Conservation (phyloP, 2,329 filamentous ascomycete genomes). For the Sarocladium brachiariae region DNA sequence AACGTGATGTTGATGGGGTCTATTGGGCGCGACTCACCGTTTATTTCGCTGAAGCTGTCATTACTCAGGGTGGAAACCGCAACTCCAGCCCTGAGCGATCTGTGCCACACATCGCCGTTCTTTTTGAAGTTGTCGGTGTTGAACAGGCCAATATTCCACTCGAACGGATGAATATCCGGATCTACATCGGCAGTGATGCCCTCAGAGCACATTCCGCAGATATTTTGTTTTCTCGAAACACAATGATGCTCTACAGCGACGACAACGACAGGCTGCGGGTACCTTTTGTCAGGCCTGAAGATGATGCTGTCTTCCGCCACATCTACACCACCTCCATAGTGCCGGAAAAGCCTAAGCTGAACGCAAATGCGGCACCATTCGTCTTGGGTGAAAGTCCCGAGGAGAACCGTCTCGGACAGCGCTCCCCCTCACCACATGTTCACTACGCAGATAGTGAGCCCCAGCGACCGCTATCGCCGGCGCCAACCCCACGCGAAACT, state of each 20-base stretch:
- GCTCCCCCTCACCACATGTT: slow-evolving; percentile 12
- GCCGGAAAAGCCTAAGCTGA: slow-evolving; percentile 51
- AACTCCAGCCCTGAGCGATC: slow-evolving; percentile 60
- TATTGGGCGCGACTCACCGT: slow-evolving; percentile 70
- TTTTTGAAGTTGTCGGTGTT: slow-evolving; percentile 65
- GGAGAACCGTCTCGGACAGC: slow-evolving; percentile 15
- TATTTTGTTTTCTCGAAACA: slow-evolving; percentile 85
- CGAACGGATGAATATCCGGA: slow-evolving; percentile 50
- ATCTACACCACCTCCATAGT: slow-evolving; percentile 57
- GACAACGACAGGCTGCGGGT: slow-evolving; percentile 83
- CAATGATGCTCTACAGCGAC: slow-evolving; percentile 78
- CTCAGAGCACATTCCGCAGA: slow-evolving; percentile 83
- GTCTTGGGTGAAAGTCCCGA: slow-evolving; percentile 28
- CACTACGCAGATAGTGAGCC: slow-evolving; percentile 18
- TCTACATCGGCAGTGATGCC: slow-evolving; percentile 86
- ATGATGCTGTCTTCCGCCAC: slow-evolving; percentile 72
- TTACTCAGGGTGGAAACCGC: slow-evolving; percentile 67
- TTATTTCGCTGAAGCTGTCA: slow-evolving; percentile 85
- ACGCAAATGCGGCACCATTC: slow-evolving; percentile 42
- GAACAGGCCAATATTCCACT: slow-evolving; percentile 30
- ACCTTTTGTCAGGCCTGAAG: slow-evolving; percentile 86
- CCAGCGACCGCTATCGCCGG: slow-evolving; percentile 24
- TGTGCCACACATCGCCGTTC: slow-evolving; percentile 72
- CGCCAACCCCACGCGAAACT: slow-evolving; percentile 26
- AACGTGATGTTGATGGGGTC: slow-evolving; percentile 57